These are phyloP conservation scores for Pugionium dolabratum DNA, from an alignment of 345 rosid species.

Conservation along the genomic window DNA sequence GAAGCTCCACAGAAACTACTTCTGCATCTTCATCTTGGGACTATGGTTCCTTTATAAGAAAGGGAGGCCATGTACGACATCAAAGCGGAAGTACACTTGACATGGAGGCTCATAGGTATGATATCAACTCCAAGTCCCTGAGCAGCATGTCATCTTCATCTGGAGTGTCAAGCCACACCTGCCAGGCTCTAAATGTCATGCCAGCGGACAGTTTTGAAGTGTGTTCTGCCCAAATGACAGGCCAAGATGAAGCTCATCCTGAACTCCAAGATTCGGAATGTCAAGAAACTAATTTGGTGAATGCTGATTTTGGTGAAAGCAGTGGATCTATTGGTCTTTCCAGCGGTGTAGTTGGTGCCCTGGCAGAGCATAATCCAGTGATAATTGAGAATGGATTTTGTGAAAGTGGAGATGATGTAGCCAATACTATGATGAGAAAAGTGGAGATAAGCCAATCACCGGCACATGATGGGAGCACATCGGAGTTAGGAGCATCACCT, in stretches of 20 bases:
- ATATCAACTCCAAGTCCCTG: conserved; percentile 56
- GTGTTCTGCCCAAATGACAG: conserved; percentile 38
- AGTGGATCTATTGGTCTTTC: conserved; percentile 46
- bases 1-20: conserved; percentile 80
- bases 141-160: conserved; percentile 57
- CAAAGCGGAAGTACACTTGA: conserved; percentile 70
- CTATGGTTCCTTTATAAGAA: conserved; percentile 62
- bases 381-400: conserved; percentile 26
- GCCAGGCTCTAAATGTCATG: conserved; percentile 57
- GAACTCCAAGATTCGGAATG: conserved; percentile 42
- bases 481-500: conserved; percentile 44
- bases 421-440: conserved; percentile 25
- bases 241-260: conserved; percentile 44
- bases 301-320: conserved; percentile 41
- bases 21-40: conserved; percentile 89
- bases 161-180: conserved; percentile 27
- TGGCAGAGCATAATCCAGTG: conserved; percentile 47
- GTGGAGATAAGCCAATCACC: conserved; percentile 31
- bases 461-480: conserved; percentile 26
- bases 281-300: conserved; percentile 37
- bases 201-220: conserved; percentile 44
- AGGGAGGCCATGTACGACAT: conserved; percentile 68
- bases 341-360: conserved; percentile 37
- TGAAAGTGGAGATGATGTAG: conserved; percentile 51
- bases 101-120: conserved; percentile 62